Evolutionary conservation across 2,329 filamentous ascomycete genomes (phyloP).

Genomic region (Claviceps capensis): DNA sequence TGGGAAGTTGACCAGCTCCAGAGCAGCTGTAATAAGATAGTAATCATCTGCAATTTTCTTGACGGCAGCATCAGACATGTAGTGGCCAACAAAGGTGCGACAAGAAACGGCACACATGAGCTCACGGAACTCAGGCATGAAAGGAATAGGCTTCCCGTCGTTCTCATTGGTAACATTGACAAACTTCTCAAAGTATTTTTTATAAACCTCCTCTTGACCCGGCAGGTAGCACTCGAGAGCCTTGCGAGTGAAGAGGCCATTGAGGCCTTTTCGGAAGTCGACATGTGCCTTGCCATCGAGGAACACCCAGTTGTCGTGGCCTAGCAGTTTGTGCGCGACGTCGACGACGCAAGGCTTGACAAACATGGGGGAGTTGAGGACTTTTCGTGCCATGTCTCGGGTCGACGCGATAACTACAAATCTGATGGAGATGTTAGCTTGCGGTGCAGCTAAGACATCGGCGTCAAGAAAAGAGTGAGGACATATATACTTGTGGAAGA

Average conservation of each 20-base stretch:
- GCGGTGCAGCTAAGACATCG: not conserved
- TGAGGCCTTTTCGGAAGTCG: conserved; percentile 94
- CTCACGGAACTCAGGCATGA: conserved; percentile 87
- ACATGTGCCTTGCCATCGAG: conserved; percentile 89
- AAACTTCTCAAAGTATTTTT: conserved; percentile 71
- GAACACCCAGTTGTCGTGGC: conserved; percentile 91
- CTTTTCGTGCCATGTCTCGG: conserved; percentile 88
- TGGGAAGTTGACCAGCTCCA: conserved; percentile 96
- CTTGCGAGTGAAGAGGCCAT: conserved; percentile 83
- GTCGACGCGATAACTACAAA: conserved; percentile 95
- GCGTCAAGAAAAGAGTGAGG: no score
- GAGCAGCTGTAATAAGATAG: conserved; percentile 86
- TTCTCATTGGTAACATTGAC: conserved; percentile 59
- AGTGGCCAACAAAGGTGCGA: conserved; percentile 94
- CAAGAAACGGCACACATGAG: conserved; percentile 90
- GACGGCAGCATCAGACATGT: conserved; percentile 78
- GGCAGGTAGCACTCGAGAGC: conserved; percentile 82
- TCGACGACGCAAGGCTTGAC: conserved; percentile 97
- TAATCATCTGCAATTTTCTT: conserved; percentile 95
- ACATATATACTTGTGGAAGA: conserved; percentile 83
- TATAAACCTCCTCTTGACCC: conserved; percentile 84
- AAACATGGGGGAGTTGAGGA: conserved; percentile 85
- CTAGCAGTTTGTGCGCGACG: conserved; percentile 82
- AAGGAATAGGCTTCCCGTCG: conserved; percentile 62
- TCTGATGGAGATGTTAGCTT: conserved; percentile 27